phyloP scores from a whole-genome alignment of 495 filamentous ascomycete species.

The Baudoinia panamericana region DNA sequence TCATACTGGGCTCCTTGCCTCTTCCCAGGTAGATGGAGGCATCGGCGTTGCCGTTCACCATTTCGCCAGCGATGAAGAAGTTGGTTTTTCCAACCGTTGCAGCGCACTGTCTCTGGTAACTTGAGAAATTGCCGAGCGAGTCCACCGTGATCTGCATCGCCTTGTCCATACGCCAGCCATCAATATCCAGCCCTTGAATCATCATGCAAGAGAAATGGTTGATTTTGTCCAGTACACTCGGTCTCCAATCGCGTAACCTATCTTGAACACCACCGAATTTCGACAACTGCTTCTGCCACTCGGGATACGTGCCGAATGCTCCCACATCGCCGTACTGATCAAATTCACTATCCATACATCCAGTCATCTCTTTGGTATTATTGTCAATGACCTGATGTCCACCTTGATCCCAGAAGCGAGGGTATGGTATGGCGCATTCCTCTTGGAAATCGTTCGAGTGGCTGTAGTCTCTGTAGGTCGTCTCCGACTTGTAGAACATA shows the following conservation, averaged over 20 bases:
- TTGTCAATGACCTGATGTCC: slow-evolving; percentile 40
- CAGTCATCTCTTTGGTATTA: slow-evolving; percentile 35
- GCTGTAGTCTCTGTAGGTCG: slow-evolving; percentile 46
- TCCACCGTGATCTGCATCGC: slow-evolving; percentile 37
- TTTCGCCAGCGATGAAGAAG: slow-evolving; percentile 38
- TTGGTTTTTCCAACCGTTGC: slow-evolving; percentile 33
- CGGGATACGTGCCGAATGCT: slow-evolving; percentile 32
- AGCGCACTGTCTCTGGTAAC: slow-evolving; percentile 33
- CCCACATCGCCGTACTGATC: slow-evolving; percentile 40
- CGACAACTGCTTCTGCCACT: slow-evolving; percentile 52
- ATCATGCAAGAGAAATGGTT: slow-evolving; percentile 54
- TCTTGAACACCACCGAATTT: slow-evolving; percentile 69
- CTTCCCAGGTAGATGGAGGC: slow-evolving; percentile 56
- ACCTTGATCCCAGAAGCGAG: slow-evolving; percentile 54
- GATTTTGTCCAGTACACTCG: slow-evolving; percentile 45
- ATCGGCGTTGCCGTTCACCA: slow-evolving; percentile 48
- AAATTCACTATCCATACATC: slow-evolving; percentile 59
- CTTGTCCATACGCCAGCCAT: slow-evolving; percentile 40
- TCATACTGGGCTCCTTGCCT: slow-evolving; percentile 44
- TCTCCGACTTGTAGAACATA: slow-evolving; percentile 32
- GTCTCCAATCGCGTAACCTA: slow-evolving; percentile 57
- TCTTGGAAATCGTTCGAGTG: slow-evolving; percentile 45
- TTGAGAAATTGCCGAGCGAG: slow-evolving; percentile 34
- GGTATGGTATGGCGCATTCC: slow-evolving; percentile 46
- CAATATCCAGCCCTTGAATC: slow-evolving; percentile 40